Conservation (phyloP, 2,329 filamentous ascomycete species). For the Colletotrichum neosansevieriae region DNA sequence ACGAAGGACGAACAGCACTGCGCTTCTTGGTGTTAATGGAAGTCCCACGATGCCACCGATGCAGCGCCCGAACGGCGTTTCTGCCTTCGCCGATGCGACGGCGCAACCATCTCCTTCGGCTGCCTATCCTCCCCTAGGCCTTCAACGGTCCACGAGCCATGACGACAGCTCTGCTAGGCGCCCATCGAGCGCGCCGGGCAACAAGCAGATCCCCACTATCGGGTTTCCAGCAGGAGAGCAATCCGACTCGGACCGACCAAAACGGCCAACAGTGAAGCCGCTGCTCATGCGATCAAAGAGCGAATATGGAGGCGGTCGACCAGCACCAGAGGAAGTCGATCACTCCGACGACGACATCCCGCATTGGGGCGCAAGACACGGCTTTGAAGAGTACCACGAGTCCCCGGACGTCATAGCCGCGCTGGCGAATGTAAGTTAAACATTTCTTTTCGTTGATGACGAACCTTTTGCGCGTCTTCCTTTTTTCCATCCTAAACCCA, state of each 20-base stretch:
- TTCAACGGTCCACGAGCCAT: slow-evolving; percentile 40
- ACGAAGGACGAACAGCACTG: slow-evolving; percentile 38
- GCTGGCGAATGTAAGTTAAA: slow-evolving; percentile 77
- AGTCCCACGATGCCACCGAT: slow-evolving; percentile 31
- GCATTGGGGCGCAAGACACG: slow-evolving; percentile 78
- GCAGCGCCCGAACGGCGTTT: slow-evolving; percentile 33
- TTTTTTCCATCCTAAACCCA: slow-evolving; percentile 23
- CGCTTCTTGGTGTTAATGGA: slow-evolving; percentile 40
- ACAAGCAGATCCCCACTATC: slow-evolving; percentile 45
- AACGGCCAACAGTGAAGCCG: slow-evolving; percentile 58
- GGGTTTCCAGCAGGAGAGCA: slow-evolving; percentile 41
- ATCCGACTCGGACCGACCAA: slow-evolving; percentile 51
- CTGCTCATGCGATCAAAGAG: slow-evolving; percentile 69
- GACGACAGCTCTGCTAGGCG: slow-evolving; percentile 49
- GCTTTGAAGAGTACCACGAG: slow-evolving; percentile 92
- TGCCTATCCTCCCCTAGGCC: slow-evolving; percentile 24
- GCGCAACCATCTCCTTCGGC: slow-evolving; percentile 16
- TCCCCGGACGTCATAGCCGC: slow-evolving; percentile 90
- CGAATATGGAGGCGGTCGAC: slow-evolving; percentile 60
- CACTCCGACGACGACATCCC: slow-evolving; percentile 59
- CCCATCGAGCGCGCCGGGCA: slow-evolving; percentile 60
- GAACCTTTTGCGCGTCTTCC: slow-evolving; percentile 14
- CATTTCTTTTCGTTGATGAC: slow-evolving; percentile 30
- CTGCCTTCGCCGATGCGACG: slow-evolving; percentile 37
- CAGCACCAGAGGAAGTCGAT: slow-evolving; percentile 53